Evolutionary conservation across 129 eudicot species (phyloP).

Genomic region (Kitagawia praeruptora): DNA sequence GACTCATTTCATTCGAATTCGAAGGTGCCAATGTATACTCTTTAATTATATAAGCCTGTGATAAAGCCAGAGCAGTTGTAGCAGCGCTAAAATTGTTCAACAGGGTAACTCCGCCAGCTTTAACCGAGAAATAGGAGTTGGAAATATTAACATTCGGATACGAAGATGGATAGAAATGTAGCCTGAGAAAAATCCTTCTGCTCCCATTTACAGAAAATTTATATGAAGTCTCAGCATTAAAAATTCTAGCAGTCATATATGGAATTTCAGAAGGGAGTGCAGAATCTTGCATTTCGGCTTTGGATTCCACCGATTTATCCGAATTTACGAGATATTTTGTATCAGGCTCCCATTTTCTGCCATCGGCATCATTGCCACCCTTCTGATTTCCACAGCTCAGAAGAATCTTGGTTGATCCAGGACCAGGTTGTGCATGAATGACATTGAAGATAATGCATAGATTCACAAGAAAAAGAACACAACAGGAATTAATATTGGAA

Average conservation of each 20-base stretch:
- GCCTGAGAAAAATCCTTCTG: conserved; percentile 36
- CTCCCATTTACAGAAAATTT: conserved; percentile 37
- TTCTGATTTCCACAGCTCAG: conserved; percentile 42
- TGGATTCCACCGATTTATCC: conserved; percentile 34
- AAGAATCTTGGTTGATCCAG: conserved; percentile 7
- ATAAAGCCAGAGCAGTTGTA: conserved; percentile 47
- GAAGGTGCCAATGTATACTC: conserved; percentile 45
- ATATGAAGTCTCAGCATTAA: conserved; percentile 46
- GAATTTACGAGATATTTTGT: conserved; percentile 28
- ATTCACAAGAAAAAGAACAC: conserved; percentile 10
- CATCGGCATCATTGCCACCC: conserved; percentile 38
- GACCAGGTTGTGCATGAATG: conserved; percentile 15
- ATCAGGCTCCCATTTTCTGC: conserved; percentile 64
- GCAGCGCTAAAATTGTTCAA: conserved; percentile 54
- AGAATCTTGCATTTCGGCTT: conserved; percentile 43
- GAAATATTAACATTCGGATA: conserved; percentile 45
- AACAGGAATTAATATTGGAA: not conserved
- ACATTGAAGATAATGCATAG: conserved; percentile 2
- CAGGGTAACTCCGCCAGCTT: conserved; percentile 36
- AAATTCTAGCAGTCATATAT: conserved; percentile 62
- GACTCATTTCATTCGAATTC: conserved; percentile 17
- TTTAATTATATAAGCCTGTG: conserved; percentile 55
- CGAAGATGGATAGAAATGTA: conserved; percentile 64
- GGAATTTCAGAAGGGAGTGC: conserved; percentile 52
- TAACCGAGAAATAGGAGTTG: conserved; percentile 40